A percentile compares a stretch with the other conserved stretches of the same genome.
Conservation (phyloP, 106 monocot species). For the Apostasia ramifera region DNA sequence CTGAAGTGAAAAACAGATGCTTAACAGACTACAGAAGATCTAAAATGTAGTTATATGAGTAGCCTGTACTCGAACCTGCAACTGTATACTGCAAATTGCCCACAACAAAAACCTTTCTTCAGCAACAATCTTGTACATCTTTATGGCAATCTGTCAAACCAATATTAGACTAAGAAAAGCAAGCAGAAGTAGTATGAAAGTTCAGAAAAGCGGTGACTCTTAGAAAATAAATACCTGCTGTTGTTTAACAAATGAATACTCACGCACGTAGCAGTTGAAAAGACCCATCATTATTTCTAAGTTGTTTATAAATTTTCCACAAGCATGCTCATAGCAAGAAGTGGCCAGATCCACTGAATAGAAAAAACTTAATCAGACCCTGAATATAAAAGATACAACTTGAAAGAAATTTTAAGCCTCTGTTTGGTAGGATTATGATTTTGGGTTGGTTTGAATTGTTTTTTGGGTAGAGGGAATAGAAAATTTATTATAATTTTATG, state of each 20-base stretch:
- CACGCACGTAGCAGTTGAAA: slow-evolving; percentile 95
- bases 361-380: not conserved
- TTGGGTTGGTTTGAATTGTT: no score
- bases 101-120: slow-evolving; percentile 98
- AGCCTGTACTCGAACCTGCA: slow-evolving; percentile 42
- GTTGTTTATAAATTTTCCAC: slow-evolving; percentile 74
- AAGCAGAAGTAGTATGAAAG: not conserved
- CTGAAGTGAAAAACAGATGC: not conserved
- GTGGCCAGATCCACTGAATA: slow-evolving; percentile 91
- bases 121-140: slow-evolving; percentile 90
- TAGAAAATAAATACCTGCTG: slow-evolving; percentile 55
- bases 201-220: slow-evolving; percentile 3
- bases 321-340: slow-evolving; percentile 93
- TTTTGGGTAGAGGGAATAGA: no score
- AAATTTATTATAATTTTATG: no score
- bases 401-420: not conserved
- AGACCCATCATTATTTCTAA: slow-evolving; percentile 91
- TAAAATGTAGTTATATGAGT: not conserved
- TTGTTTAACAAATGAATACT: slow-evolving; percentile 92
- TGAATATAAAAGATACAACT: not conserved
- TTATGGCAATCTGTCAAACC: slow-evolving; percentile 88
- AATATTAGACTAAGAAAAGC: not conserved
- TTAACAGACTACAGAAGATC: not conserved
- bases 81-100: slow-evolving; percentile 97
- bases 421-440: no score